Evolutionary conservation across 2,329 filamentous ascomycete species (phyloP), one percentile per base, ranked within the genome.

Genomic region (Chalaropsis thielavioides): DNA sequence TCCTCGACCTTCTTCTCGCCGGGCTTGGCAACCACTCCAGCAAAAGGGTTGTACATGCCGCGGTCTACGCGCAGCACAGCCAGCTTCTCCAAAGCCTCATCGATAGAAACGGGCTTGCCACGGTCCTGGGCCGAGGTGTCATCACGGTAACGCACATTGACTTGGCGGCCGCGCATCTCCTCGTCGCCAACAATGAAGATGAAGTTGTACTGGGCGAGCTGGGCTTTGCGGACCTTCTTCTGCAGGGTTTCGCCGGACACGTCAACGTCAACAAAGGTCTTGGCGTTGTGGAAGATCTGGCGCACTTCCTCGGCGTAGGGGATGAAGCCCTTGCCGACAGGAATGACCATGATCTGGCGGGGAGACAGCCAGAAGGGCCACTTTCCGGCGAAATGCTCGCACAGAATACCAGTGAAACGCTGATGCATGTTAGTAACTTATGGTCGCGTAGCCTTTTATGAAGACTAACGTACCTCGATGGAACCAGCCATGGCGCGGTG

Each of bases 321-420:
- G 71, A 84, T 81, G 70, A 81, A 86, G 58, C 82, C 80, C 62
- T 86, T 85, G 76, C 88, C 88, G 67, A 90, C 88, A 8, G 89
- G 89, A 68, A 92, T 85, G 68, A 94, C 83, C 67, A 69, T 69
- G 27, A 94, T 83, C 75, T 94, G 89, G 62, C 89, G 83, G n/a
- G 89, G 89, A 70, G 85, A 89, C 68, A 94, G 78, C 89, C 89
- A 94, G 80, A 92, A 90, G 1, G 89, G 89, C 89, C 89, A 94
- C 77, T 91, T 91, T 70, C 89, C 89, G 64, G 81, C 89, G 73
- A 90, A 92, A 75, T 92, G 89, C 79, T 94, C 89, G 58, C 83
- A 89, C 67, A 92, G 79, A 69, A 92, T 90, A 69, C 84, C 89
- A 72, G 89, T 81, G 76, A 83, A 82, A 66, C 80, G 77, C 74